Conservation (phyloP, 495 filamentous ascomycete genomes). For the Tuber brumale region DNA sequence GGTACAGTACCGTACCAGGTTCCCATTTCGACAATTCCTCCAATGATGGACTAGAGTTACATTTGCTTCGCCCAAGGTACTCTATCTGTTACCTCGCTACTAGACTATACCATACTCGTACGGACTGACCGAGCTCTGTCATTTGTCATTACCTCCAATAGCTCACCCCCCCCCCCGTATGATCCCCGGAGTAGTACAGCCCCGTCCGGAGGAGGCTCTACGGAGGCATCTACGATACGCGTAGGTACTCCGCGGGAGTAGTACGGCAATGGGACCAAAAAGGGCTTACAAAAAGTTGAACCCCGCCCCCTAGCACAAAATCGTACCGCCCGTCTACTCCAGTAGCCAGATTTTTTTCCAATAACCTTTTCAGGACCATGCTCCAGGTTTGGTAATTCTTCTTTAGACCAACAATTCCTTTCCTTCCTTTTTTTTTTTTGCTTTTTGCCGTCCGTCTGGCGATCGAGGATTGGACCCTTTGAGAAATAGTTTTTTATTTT, state of each 20-base stretch:
- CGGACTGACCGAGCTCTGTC: not conserved
- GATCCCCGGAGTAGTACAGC: not conserved
- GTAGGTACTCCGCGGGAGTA: not conserved
- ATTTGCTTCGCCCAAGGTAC: not conserved
- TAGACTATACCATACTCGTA: not conserved
- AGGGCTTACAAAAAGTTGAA: not conserved
- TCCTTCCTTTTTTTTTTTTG: not conserved
- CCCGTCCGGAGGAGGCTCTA: not conserved
- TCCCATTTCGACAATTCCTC: not conserved
- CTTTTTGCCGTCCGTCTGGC: not conserved
- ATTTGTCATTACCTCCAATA: not conserved
- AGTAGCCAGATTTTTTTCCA: not conserved
- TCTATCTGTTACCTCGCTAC: not conserved
- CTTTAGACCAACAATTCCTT: not conserved
- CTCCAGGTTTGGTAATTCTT: not conserved
- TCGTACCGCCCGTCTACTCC: not conserved
- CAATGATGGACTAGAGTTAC: not conserved
- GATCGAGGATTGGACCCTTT: not conserved
- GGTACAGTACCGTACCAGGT: not conserved
- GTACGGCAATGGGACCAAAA: not conserved
- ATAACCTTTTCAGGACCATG: not conserved
- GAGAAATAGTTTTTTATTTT: constrained; percentile 15
- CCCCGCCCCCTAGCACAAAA: not conserved
- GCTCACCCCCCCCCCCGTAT: not conserved
- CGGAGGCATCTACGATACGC: constrained; percentile 5